Conservation (phyloP, 2,329 filamentous ascomycete species). For the Akanthomyces uredinophilus region DNA sequence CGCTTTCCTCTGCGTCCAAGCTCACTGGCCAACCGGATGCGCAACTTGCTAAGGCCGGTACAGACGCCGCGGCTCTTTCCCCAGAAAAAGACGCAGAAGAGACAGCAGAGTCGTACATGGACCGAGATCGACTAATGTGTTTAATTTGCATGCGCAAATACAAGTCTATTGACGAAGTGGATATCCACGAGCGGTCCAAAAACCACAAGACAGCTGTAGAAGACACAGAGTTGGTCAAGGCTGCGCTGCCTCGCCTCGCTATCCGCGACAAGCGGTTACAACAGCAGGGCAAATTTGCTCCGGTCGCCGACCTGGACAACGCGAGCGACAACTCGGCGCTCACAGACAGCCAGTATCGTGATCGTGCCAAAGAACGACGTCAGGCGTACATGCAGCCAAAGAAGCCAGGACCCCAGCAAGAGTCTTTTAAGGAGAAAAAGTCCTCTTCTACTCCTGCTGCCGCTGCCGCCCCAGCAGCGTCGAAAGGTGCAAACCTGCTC, state of each 20-base stretch:
- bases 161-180: conserved; percentile 37
- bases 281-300: conserved; percentile 24
- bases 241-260: conserved; percentile 38
- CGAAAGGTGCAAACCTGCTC: conserved; percentile 62
- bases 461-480: conserved; percentile 36
- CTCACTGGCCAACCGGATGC: background rate
- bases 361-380: conserved; percentile 64
- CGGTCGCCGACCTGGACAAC: conserved; percentile 11
- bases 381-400: conserved; percentile 56
- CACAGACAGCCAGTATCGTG: conserved; percentile 46
- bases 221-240: conserved; percentile 43
- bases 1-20: conserved; percentile 13
- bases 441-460: conserved; percentile 5
- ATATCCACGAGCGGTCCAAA: conserved; percentile 38
- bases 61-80: conserved; percentile 19
- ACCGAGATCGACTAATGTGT: conserved; percentile 45
- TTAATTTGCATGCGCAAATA: conserved; percentile 44
- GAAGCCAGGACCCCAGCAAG: conserved; percentile 37
- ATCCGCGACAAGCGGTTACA: conserved; percentile 32
- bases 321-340: conserved; percentile 21
- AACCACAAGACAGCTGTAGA: conserved; percentile 38
- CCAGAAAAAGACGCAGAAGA: conserved; percentile 6
- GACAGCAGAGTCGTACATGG: conserved; percentile 47
- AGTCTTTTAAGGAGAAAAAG: background rate
- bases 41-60: conserved; percentile 13